Base-by-base conservation (phyloP, 2,329 filamentous ascomycete genomes). In the Penicillium sp. region DNA sequence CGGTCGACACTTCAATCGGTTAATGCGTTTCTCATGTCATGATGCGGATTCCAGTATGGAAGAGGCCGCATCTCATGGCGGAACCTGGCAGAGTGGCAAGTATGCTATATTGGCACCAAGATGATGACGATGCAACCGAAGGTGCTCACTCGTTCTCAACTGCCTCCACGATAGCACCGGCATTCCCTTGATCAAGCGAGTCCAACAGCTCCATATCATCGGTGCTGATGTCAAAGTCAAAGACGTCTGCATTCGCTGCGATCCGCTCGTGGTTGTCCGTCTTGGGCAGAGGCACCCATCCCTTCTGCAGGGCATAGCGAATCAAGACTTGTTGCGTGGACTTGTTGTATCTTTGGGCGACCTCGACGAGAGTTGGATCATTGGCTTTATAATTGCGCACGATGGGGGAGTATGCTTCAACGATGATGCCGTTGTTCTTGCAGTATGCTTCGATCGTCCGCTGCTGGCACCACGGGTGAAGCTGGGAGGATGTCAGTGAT, bases 1-100 rank as follows among this genome's bases (percentile, higher is more conserved):
- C 81, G 94, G 31, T 83, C 90, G 19, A 97, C 92, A 0, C 76
- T 97, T 33, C 92, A 97, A 73, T 93, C 91, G 62, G 88, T 97
- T 5, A 97, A 97, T 73, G 90, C 90, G 51, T 96, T 91, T 66
- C 75, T 97, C 48, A 93, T 97, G 86, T 72, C 42, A 31, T 45
- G 26, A 45, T 45, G 42, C 26, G 16, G 26, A 14, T 31, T 23
- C 18, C 24, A 1, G 10, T 9, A 33, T 44, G 26, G 42, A 16
- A 28, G 18, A 21, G 42, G 5, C 18, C 18, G 24, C 18, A 45
- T 13, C 42, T 31, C 28, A 23, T 23, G 18, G 28, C 48, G 40
- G 45, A 49, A 52, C n/a, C 37, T 29, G 26, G 44, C 40, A 45
- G 56, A 54, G n/a, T 29, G 33, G 31, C n/a, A 42, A 51, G 53